These are phyloP conservation scores for Cladosporium sp. DNA, from an alignment of 2,329 filamentous ascomycete genomes.

Conservation along the genomic window DNA sequence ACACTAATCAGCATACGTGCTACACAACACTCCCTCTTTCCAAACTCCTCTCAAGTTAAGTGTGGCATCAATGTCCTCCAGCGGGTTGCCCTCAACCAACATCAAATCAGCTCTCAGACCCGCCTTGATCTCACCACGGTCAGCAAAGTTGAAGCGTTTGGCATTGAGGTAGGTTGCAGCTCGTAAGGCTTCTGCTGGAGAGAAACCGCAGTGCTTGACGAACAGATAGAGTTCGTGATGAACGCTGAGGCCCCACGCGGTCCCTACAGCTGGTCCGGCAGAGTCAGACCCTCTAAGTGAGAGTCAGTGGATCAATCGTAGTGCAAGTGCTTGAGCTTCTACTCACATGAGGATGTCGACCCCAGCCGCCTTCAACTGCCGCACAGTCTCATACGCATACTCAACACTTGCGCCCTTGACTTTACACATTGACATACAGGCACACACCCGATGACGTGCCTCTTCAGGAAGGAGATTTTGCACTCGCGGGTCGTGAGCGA, in stretches of 20 bases:
- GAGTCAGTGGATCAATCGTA: not conserved
- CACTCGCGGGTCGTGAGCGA: conserved; percentile 43
- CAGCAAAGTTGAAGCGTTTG: conserved; percentile 42
- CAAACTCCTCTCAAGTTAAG: conserved; percentile 47
- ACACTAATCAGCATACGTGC: not conserved
- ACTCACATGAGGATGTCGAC: conserved; percentile 45
- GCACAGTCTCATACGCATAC: conserved; percentile 46
- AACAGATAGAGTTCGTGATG: conserved; percentile 47
- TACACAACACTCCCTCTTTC: conserved; percentile 38
- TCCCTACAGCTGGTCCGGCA: conserved; percentile 45
- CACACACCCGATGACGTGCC: conserved; percentile 40
- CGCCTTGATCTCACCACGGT: conserved; percentile 43
- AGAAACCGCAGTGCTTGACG: conserved; percentile 45
- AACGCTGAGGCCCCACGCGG: conserved; percentile 44
- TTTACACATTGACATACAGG: conserved; percentile 43
- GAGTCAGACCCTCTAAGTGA: conserved; percentile 43
- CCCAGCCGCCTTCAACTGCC: conserved; percentile 41
- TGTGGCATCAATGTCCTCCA: conserved; percentile 43
- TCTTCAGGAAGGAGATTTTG: conserved; percentile 36
- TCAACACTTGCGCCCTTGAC: conserved; percentile 37
- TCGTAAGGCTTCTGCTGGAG: conserved; percentile 43
- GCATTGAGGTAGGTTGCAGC: conserved; percentile 45
- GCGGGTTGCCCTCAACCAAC: conserved; percentile 47
- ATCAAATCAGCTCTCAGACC: conserved; percentile 46
- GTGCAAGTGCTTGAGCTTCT: not conserved